Base-by-base conservation (phyloP, 164 flowering plant species). In the Piper betle region DNA sequence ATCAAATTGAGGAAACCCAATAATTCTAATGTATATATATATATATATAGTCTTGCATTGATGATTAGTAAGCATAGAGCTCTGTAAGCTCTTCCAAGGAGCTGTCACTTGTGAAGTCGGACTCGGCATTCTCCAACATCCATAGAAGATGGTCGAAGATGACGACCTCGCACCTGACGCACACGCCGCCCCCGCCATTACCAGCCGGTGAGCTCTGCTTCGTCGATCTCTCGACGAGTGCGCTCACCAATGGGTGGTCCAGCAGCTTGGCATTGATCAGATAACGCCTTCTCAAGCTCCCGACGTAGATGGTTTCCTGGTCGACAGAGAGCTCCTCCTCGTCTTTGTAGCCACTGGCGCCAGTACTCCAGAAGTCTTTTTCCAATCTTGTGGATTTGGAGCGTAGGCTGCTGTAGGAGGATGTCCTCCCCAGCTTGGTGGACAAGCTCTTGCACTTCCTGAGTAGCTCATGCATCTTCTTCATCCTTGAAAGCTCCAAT, bases 61-160 rank as follows among this genome's bases (percentile, higher is more conserved):
- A 25, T 25, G 37, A 25, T 57, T 60, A 80, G 39, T 68, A 72
- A 6, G 72, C 75, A 37, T 88, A 88, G 62, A 85, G 83, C 20
- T 77, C 83, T 7, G 84, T 83, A 52, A 88, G 63, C 59, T 88
- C 90, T 48, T 85, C 82, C 37, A 88, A 63, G 37, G 87, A 81
- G 55, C 33, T 25, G 33, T 80, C 91, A 3, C 77, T 59, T 39
- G 52, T 39, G 55, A 72, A 64, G 38, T 71, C 71, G 1, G 83
- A 84, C 63, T 81, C 88, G 2, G 76, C 74, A 68, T 84, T 85
- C 39, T 85, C 84, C 43, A 88, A 78, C 96, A 88, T 84, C 96
- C 96, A 88, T 65, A 88, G 53, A n/a, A 88, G 84, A 59, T 88
- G 96, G 56, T 88, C 96, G 52, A 86, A 84, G 16, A 88, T 66